These are phyloP conservation scores for Nakazawaea sp. DNA, from an alignment of 805 yeast species.

Conservation along the genomic window DNA sequence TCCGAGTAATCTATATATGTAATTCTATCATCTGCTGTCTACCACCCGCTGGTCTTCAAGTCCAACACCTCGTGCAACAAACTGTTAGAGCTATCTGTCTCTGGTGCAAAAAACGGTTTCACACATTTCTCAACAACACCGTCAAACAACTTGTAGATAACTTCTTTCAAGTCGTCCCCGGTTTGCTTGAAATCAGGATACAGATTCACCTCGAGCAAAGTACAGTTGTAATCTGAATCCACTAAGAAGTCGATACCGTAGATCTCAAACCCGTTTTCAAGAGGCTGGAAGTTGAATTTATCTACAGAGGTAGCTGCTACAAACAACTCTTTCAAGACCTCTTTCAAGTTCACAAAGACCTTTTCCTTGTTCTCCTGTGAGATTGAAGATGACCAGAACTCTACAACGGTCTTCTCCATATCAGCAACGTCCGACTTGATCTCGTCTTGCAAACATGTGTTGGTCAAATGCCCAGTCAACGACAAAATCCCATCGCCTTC, in stretches of 20 bases:
- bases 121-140: slow-evolving; percentile 43
- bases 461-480: slow-evolving; percentile 79
- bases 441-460: slow-evolving; percentile 78
- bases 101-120: slow-evolving; percentile 35
- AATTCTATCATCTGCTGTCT: too few species aligned
- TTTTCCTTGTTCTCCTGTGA: slow-evolving; percentile 24
- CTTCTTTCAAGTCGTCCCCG: slow-evolving; percentile 61
- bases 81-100: slow-evolving; percentile 9
- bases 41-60: slow-evolving; percentile 11
- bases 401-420: slow-evolving; percentile 43
- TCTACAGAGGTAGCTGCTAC: slow-evolving; percentile 78
- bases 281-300: slow-evolving; percentile 76
- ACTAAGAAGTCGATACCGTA: slow-evolving; percentile 88
- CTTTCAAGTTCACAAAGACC: slow-evolving; percentile 51
- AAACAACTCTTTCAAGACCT: slow-evolving; percentile 63
- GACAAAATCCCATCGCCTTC: slow-evolving; percentile 27
- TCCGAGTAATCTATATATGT: background rate
- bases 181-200: slow-evolving; percentile 97
- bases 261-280: slow-evolving; percentile 75
- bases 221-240: slow-evolving; percentile 44
- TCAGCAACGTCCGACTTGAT: slow-evolving; percentile 26
- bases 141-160: slow-evolving; percentile 64
- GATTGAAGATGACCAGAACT: slow-evolving; percentile 48
- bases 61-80: slow-evolving; percentile 34
- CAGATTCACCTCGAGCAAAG: slow-evolving; percentile 79